Base-by-base conservation (phyloP, 306 rosid species). In the Rosa persica region DNA sequence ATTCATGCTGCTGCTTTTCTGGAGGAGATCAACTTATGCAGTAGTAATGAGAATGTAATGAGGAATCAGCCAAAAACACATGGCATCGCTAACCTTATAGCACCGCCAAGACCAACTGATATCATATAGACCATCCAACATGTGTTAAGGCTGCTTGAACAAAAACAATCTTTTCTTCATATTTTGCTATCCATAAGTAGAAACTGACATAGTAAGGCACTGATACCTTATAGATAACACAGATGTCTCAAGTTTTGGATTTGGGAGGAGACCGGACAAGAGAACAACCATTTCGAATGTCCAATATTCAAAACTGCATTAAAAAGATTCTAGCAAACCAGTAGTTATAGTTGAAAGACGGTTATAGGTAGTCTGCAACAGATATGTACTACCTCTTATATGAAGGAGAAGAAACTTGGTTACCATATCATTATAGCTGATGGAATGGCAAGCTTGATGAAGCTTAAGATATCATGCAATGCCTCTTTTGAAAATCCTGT, bases 201-300 rank as follows among this genome's bases (percentile, higher is more conserved):
- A 62, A 34, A 34, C 42, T 25, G 6, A 61, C 12, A 27, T 3
- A 17, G 15, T 8, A 48, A 38, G 70, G 68, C 5, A 12, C 27
- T 2, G 40, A 67, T 85, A 90, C 90, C 94, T 86, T 67, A 88
- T 79, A 40, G 94, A 90, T 67, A 90, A 67, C 57, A 83, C 88
- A 9, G 92, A 88, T 60, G 94, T 90, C 81, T 90, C 90, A 73
- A 85, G 77, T 66, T 88, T 84, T 43, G 94, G 94, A 25, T 86
- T 78, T 70, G 81, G 90, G 30, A 90, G 76, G 61, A 90, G 92
- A 52, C 92, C 90, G 0, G 94, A 86, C n/a, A 90, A 83, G 68
- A 81, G 90, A 80, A 90, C 92, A 80, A 88, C 89, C 92, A 88
- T 86, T 82, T 88, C 94, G 20, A 88, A 90, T 16, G 83, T 81